Base-by-base conservation (phyloP, 2,329 filamentous ascomycete species). In the Calonectria montana region DNA sequence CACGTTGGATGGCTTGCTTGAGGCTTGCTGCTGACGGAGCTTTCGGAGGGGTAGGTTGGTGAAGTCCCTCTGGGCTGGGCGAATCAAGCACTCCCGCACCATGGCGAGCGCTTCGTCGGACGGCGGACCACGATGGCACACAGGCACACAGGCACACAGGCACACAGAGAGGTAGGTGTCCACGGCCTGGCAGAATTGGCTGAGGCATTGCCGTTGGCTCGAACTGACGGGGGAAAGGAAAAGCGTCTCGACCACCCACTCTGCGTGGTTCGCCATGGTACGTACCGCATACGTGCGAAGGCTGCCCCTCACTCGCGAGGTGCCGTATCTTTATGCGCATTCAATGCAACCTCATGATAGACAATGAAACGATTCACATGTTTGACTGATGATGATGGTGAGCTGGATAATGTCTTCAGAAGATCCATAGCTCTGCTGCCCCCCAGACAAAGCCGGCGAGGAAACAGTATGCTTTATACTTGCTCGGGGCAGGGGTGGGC, bases 1-100 rank as follows among this genome's bases (percentile, higher is more conserved):
- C 50, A 23, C 67, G 45, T 53, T 39, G 27, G 25, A 41, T 48
- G 53, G 31, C 53, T 59, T 41, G 67, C 62, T 65, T 21, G 43
- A 48, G 62, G 48, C 53, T 61, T 45, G 48, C 53, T 61, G 39
- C 59, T 41, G 57, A 37, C 23, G 47, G 50, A 35, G 43, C 18
- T 57, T 10, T 62, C 57, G 53, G 65, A 64, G 67, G 61, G 61
- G 67, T 67, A 31, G 53, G 62, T 70, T 53, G 50, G 68, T 70
- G 68, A 70, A 59, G 62, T 35, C 43, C 61, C n/a, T n/a, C 41
- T 31, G 37, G 25, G 37, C 15, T 21, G 48, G 41, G 25, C 47
- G 29, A 5, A 62, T 29, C 57, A 43, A 12, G 43, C 25, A 45
- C 16, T 45, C 23, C 25, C 18, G 27, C n/a, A 16, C 57, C 16